Evolutionary conservation across 1,284 basidiomycete species (phyloP).

Genomic region (Microbotryum silenes-acaulis): DNA sequence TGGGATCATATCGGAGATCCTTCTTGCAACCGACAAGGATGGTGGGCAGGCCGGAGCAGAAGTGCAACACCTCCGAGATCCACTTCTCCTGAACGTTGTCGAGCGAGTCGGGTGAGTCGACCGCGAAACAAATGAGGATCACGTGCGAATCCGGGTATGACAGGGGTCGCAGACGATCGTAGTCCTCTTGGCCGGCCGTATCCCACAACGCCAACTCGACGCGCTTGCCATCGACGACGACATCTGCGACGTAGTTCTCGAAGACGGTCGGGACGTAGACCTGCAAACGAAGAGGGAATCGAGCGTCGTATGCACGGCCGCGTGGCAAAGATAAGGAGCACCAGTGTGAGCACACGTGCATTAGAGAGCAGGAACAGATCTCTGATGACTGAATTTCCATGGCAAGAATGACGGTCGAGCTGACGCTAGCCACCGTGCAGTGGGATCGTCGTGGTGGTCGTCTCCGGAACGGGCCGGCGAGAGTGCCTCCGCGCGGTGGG

Average conservation of each 20-base stretch:
- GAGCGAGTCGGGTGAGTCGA: constrained; percentile 92
- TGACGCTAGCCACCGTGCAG: too few species aligned
- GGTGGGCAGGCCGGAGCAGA: constrained; percentile 86
- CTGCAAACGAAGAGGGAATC: constrained; percentile 44
- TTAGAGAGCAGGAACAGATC: too few species aligned
- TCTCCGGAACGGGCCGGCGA: too few species aligned
- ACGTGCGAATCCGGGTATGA: constrained; percentile 96
- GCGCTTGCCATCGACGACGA: constrained; percentile 77
- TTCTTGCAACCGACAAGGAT: constrained; percentile 91
- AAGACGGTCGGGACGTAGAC: constrained; percentile 97
- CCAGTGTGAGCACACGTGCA: too few species aligned
- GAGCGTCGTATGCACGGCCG: too few species aligned
- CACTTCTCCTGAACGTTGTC: constrained; percentile 96
- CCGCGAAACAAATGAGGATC: constrained; percentile 91
- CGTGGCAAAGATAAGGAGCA: too few species aligned
- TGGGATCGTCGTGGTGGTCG: too few species aligned
- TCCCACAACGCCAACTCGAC: constrained; percentile 96
- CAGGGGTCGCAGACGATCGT: constrained; percentile 84
- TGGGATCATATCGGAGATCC: constrained; percentile 78
- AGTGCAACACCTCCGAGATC: constrained; percentile 96
- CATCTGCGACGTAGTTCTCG: constrained; percentile 70
- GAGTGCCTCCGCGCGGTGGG: too few species aligned
- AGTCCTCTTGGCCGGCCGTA: constrained; percentile 97
- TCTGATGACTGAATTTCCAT: too few species aligned
- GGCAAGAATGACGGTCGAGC: too few species aligned